Conservation (phyloP, 352 stramenopile species). For the Pythium folliculosum region DNA sequence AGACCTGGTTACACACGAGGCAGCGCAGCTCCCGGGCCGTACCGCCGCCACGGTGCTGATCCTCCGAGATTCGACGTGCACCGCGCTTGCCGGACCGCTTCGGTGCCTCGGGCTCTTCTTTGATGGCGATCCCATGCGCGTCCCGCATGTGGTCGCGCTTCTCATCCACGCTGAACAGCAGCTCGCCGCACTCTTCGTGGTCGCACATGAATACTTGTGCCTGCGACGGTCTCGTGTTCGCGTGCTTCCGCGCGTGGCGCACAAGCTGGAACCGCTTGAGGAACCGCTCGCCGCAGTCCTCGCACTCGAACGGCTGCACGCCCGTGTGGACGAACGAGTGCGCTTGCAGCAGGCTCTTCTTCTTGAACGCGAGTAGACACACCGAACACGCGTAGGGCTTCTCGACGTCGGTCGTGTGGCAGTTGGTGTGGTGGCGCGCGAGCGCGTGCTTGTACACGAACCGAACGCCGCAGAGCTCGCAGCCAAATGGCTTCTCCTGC, state of each 20-base stretch:
- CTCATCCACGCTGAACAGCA: conserved; percentile 55
- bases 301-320: conserved; percentile 69
- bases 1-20: conserved; percentile 50
- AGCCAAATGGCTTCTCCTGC: conserved; percentile 52
- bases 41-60: neutral
- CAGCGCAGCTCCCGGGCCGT: conserved; percentile 39
- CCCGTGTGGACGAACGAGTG: conserved; percentile 81
- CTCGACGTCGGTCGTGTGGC: conserved; percentile 29
- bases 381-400: conserved; percentile 57
- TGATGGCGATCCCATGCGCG: conserved; percentile 25
- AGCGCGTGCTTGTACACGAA: conserved; percentile 79
- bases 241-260: conserved; percentile 50
- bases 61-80: no score
- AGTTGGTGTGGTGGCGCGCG: conserved; percentile 55
- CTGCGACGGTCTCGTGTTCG: conserved; percentile 26
- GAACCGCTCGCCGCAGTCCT: conserved; percentile 58
- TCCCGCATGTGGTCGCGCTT: conserved; percentile 43
- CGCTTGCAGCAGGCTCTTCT: conserved; percentile 76
- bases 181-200: conserved; percentile 43
- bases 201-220: conserved; percentile 56
- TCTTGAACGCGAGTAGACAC: conserved; percentile 76
- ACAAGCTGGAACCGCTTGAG: conserved; percentile 61
- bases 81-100: neutral
- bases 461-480: conserved; percentile 50
- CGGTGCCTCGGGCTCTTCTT: conserved; percentile 5